phyloP scores from a whole-genome alignment of 1,284 basidiomycete species.

The Polyporus tsugae region DNA sequence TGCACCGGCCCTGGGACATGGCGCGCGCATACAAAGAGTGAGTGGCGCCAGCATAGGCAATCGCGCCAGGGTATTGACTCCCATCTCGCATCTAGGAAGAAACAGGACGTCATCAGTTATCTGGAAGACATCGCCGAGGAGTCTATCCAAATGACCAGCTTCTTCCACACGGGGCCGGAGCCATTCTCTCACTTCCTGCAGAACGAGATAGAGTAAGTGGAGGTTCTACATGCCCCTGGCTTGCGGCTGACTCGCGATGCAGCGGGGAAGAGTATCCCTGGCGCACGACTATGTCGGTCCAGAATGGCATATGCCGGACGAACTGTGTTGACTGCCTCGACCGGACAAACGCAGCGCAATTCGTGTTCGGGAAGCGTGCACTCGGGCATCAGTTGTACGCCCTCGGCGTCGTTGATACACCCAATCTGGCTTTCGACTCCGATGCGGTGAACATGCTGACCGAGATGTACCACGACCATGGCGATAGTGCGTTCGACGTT shows the following conservation, averaged over 20 bases:
- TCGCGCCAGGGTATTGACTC: background rate
- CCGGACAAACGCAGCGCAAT: conserved; percentile 97
- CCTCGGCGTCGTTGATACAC: conserved; percentile 86
- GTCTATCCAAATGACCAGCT: conserved; percentile 89
- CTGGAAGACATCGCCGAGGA: conserved; percentile 97
- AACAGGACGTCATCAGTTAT: conserved; percentile 95
- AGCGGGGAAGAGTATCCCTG: conserved; percentile 46
- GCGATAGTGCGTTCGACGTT: conserved; percentile 72
- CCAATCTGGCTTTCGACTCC: conserved; percentile 91
- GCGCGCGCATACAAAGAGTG: conserved; percentile 89
- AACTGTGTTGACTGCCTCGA: conserved; percentile 98
- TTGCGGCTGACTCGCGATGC: conserved; percentile 35
- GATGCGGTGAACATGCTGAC: conserved; percentile 98
- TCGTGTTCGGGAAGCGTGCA: conserved; percentile 96
- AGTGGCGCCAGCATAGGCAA: conserved; percentile 27
- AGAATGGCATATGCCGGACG: conserved; percentile 90
- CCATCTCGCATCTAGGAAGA: conserved; percentile 65
- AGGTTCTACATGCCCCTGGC: background rate
- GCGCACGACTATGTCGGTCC: conserved; percentile 80
- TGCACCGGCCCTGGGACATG: conserved; percentile 98
- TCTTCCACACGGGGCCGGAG: conserved; percentile 92
- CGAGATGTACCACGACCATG: conserved; percentile 99
- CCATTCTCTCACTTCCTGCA: conserved; percentile 74
- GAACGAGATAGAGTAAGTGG: conserved; percentile 53
- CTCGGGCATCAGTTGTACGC: conserved; percentile 97